Evolutionary conservation across 2,329 filamentous ascomycete genomes (phyloP), one percentile per base, ranked within the genome.

Genomic region (Diplodia sapinea): DNA sequence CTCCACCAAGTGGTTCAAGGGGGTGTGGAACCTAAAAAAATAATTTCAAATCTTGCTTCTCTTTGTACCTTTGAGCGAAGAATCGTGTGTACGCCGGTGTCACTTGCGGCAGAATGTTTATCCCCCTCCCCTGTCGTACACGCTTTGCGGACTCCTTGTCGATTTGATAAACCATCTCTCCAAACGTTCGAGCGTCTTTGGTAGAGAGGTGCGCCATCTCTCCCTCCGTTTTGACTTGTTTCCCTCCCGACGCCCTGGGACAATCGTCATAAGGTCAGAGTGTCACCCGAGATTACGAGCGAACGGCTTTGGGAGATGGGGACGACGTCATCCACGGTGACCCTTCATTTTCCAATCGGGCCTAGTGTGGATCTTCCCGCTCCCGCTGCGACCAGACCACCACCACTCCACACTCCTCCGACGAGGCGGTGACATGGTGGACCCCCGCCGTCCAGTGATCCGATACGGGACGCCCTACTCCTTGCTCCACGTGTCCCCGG

Each of bases 101-200:
- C 17, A 62, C 40, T 31, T 11, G 33, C 57, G 57, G 57, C n/a
- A 49, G 57, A 62, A 62, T 29, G 5, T 62, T 62, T 43, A 62
- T 62, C 43, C 57, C 31, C 9, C 29, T 11, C 26, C 13, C n/a
- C 12, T 17, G 23, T 40, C 23, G 31, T 12, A 38, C 29, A 11
- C 29, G 17, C 26, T 26, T 26, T 26, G 26, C 43, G 15, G n/a
- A 11, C 17, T 13, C 56, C 15, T 47, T 11, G 13, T 20, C 29
- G 23, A 20, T 29, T 26, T 31, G n/a, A 17, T 47, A 9, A 47
- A 23, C 17, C 12, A 29, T 20, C 9, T 50, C 43, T 49, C 40
- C 8, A 11, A 23, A 61, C 47, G 7, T 11, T 61, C 57, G 26
- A 61, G 49, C 57, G 57, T 61, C 57, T 17, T 9, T 33, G 57